phyloP scores from a whole-genome alignment of 2,329 filamentous ascomycete species.

The Trichothecium sympodiale region DNA sequence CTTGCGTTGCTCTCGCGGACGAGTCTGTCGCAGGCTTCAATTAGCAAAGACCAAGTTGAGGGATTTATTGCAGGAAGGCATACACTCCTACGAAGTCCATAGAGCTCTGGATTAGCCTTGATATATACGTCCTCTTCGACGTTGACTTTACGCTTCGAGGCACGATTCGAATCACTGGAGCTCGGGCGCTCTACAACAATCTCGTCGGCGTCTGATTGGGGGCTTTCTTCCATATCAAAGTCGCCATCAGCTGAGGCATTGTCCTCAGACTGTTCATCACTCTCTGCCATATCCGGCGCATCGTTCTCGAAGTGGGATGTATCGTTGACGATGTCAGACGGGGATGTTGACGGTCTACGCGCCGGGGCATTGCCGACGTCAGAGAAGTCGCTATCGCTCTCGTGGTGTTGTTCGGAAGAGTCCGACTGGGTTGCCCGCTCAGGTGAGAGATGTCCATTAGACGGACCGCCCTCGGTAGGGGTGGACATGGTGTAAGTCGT shows the following conservation, averaged over 20 bases:
- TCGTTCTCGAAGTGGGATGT: constrained; percentile 27
- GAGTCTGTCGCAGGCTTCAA: constrained; percentile 30
- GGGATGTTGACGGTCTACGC: constrained; percentile 30
- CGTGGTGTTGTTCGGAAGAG: constrained; percentile 22
- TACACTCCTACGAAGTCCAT: constrained; percentile 64
- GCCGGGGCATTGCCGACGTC: constrained; percentile 53
- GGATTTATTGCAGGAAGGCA: constrained; percentile 2
- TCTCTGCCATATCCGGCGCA: constrained; percentile 30
- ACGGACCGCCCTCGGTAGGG: constrained; percentile 48
- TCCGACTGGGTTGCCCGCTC: constrained; percentile 31
- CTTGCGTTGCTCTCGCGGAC: constrained; percentile 46
- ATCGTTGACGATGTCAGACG: constrained; percentile 31
- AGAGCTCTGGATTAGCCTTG: constrained; percentile 83
- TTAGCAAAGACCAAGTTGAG: constrained; percentile 16
- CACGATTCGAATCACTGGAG: constrained; percentile 59
- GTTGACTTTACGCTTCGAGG: constrained; percentile 60
- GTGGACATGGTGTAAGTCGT: constrained; percentile 52
- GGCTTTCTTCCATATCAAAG: constrained; percentile 61
- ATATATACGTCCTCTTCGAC: constrained; percentile 74
- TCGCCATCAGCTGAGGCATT: constrained; percentile 59
- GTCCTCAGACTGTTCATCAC: constrained; percentile 36
- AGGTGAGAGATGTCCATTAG: constrained; percentile 56
- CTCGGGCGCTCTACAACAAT: constrained; percentile 47
- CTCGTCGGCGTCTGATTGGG: constrained; percentile 29
- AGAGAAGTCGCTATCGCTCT: constrained; percentile 61